A percentile compares a stretch with the other conserved stretches of the same genome.
Evolutionary conservation across 2,329 filamentous ascomycete species (phyloP).

Genomic region (Drechslerella dactyloides): DNA sequence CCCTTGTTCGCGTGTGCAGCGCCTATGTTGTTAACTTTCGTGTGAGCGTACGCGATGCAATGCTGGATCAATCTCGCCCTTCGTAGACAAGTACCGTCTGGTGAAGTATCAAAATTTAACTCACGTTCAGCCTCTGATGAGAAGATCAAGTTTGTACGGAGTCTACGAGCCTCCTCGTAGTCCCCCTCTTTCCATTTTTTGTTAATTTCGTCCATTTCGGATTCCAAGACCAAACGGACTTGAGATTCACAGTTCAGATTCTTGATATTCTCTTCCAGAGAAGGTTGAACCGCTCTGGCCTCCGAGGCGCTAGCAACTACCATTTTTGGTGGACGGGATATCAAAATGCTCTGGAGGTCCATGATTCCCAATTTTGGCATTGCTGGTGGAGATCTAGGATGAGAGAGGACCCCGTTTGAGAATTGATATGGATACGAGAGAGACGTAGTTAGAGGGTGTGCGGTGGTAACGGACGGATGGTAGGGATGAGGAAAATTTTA

Average conservation of each 20-base stretch:
- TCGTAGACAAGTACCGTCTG: no score
- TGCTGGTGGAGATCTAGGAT: background rate
- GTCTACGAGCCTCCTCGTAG: conserved; percentile 14
- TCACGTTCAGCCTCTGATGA: conserved; percentile 41
- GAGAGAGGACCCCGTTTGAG: no score
- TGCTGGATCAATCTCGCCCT: no score
- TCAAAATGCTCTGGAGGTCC: conserved; percentile 4
- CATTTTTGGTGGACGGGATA: background rate
- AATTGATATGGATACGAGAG: no score
- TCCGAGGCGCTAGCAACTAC: conserved; percentile 2
- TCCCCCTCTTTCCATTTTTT: conserved; percentile 15
- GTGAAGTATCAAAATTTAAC: background rate
- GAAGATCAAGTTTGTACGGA: conserved; percentile 18
- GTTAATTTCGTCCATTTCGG: conserved; percentile 20
- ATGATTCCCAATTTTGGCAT: background rate
- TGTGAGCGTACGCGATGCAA: no score
- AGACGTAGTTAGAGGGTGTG: no score
- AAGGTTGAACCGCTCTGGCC: conserved; percentile 6
- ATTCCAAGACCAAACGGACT: conserved; percentile 19
- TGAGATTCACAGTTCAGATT: conserved; percentile 16
- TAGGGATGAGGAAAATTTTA: no score
- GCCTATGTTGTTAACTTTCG: background rate
- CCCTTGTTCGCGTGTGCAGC: conserved; percentile 6
- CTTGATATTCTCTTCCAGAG: conserved; percentile 6
- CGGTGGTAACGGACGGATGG: no score